Conservation (phyloP, 768 basidiomycete genomes). For the Suillus sp. region DNA sequence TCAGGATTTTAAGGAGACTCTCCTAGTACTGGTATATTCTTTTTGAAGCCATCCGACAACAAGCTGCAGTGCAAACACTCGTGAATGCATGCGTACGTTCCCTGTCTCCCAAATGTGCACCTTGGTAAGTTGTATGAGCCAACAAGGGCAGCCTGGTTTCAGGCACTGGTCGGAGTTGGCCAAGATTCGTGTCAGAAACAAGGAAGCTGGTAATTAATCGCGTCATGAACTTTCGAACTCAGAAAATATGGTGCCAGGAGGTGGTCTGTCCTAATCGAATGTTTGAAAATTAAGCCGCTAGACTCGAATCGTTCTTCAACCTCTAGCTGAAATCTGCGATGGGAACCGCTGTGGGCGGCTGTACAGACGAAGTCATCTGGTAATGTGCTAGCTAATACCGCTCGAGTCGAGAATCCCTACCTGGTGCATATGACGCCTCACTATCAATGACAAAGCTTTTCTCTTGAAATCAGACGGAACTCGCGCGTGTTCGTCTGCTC, state of each 20-base stretch:
- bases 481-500: background rate
- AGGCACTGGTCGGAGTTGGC: background rate
- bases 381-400: too few species aligned
- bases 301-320: too few species aligned
- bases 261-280: background rate
- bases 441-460: background rate
- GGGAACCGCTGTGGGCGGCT: too few species aligned
- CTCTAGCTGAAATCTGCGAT: too few species aligned
- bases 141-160: background rate
- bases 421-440: too few species aligned
- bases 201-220: background rate
- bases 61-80: background rate
- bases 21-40: background rate
- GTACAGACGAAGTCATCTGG: too few species aligned
- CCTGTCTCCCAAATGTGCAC: background rate
- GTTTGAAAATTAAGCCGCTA: background rate
- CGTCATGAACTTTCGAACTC: background rate
- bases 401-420: too few species aligned
- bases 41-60: background rate
- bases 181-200: background rate
- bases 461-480: background rate
- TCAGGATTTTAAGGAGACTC: too few species aligned
- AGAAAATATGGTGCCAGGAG: background rate
- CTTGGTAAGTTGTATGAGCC: background rate
- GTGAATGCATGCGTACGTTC: background rate